Evolutionary conservation across 2,329 filamentous ascomycete species (phyloP), one percentile per base, ranked within the genome.

Genomic region (Talaromyces sp.): DNA sequence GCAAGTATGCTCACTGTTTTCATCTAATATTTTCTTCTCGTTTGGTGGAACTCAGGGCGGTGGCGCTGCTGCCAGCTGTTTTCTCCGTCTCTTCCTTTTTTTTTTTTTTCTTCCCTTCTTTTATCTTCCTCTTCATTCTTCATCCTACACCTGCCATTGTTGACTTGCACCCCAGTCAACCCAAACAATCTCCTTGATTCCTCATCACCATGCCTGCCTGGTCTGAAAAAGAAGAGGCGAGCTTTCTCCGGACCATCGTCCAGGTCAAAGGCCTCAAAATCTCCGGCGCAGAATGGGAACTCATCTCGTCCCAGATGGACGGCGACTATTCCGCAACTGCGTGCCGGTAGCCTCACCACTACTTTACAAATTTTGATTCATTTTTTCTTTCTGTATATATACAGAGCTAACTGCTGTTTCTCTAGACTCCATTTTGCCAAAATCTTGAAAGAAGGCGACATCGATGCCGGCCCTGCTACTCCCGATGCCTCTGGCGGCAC

Each of bases 1-100:
- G 59, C 11, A 51, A 52, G 56, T 61, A 58, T 43, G 55, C 50
- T n/a, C 7, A 17, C 26, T 29, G 6, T 29, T 52, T 52, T 52
- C 10, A 52, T 52, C 19, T 52, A 4, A 52, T n/a, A 9, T 52
- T n/a, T 14, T 29, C 13, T 27, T 52, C n/a, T n/a, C 49, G 10
- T 27, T 29, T 27, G 24, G 5, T 35, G 32, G 32, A 13, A 32
- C n/a, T n/a, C 7, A 11, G 13, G 14, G 14, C 32, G 13, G 32
- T 35, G 13, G 4, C 13, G 32, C 6, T 38, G 35, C 5, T 6
- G 13, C 35, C 35, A 6, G 4, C 14, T 38, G 17, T 38, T 17
- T 8, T 38, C 13, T n/a, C 35, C 6, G 26, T 7, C 24, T 51
- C 49, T 13, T 51, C 11, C n/a, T 21, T 5, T 52, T 27, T 2